Conservation (phyloP, 1,284 basidiomycete species). For the Exobasidium cylindrosporum region DNA sequence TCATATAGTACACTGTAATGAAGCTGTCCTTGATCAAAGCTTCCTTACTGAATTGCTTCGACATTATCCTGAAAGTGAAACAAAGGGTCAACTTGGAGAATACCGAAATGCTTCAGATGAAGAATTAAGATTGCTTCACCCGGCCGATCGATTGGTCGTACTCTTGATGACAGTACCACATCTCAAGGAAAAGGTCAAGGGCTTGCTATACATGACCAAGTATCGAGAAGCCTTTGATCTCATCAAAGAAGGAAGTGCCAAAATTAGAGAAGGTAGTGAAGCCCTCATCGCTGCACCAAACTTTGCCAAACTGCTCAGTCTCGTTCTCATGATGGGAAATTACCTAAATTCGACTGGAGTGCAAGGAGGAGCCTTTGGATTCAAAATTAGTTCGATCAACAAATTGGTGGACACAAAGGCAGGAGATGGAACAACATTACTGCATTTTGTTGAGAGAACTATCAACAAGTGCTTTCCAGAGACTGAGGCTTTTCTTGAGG, state of each 20-base stretch:
- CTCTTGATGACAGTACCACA: conserved; percentile 93
- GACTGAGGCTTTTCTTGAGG: conserved; percentile 83
- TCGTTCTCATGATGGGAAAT: conserved; percentile 88
- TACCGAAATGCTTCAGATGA: conserved; percentile 83
- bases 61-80: conserved; percentile 54
- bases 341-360: conserved; percentile 96
- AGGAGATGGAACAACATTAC: conserved; percentile 73
- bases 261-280: conserved; percentile 45
- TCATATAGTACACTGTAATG: conserved; percentile 52
- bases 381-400: conserved; percentile 96
- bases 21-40: conserved; percentile 50
- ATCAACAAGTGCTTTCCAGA: conserved; percentile 82
- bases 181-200: conserved; percentile 82
- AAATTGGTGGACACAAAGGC: conserved; percentile 98
- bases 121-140: conserved; percentile 82
- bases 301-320: conserved; percentile 42
- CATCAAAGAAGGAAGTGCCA: conserved; percentile 30
- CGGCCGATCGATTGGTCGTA: conserved; percentile 93
- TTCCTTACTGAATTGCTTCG: conserved; percentile 52
- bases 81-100: conserved; percentile 54
- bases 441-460: conserved; percentile 91
- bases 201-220: conserved; percentile 73
- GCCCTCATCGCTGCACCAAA: conserved; percentile 45
- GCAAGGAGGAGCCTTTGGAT: conserved; percentile 95
- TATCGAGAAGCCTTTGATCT: conserved; percentile 52